A percentile compares a stretch with the other conserved stretches of the same genome.
These are phyloP conservation scores for Daldinia grandis DNA, from an alignment of 495 filamentous ascomycete species.

Conservation along the genomic window DNA sequence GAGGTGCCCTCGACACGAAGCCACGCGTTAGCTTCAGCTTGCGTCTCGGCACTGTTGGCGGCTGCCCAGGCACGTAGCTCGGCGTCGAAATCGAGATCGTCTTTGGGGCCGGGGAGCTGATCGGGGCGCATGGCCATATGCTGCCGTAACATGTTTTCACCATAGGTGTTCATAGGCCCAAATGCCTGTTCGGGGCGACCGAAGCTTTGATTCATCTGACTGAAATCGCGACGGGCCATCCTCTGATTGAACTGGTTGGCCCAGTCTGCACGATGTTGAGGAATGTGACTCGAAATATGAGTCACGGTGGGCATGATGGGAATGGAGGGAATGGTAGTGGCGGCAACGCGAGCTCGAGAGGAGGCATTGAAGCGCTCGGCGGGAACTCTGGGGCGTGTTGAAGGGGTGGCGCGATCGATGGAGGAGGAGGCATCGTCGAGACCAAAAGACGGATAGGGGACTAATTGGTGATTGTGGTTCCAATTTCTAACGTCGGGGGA, in stretches of 20 bases:
- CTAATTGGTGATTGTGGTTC: not conserved
- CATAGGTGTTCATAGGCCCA: not conserved
- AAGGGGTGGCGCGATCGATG: not conserved
- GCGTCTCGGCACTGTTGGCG: conserved; percentile 29
- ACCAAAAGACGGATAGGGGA: not conserved
- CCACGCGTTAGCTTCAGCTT: not conserved
- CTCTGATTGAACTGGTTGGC: not conserved
- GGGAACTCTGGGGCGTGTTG: not conserved
- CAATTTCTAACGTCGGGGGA: not conserved
- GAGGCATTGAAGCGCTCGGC: too few relatives aligned
- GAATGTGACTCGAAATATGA: not conserved
- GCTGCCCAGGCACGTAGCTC: conserved; percentile 45
- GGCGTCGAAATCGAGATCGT: conserved; percentile 35
- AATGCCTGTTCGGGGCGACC: not conserved
- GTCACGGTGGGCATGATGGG: not conserved
- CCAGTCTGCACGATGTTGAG: not conserved
- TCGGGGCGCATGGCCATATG: not conserved
- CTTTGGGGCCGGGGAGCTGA: not conserved
- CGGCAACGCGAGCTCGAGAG: not conserved
- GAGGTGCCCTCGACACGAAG: not conserved
- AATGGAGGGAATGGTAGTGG: not conserved
- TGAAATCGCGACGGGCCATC: not conserved
- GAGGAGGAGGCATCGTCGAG: not conserved
- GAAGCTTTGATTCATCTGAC: not conserved
- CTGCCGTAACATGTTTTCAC: not conserved